These are phyloP conservation scores for Pseudogymnoascus sp. DNA, from an alignment of 2,329 filamentous ascomycete genomes.

Conservation along the genomic window DNA sequence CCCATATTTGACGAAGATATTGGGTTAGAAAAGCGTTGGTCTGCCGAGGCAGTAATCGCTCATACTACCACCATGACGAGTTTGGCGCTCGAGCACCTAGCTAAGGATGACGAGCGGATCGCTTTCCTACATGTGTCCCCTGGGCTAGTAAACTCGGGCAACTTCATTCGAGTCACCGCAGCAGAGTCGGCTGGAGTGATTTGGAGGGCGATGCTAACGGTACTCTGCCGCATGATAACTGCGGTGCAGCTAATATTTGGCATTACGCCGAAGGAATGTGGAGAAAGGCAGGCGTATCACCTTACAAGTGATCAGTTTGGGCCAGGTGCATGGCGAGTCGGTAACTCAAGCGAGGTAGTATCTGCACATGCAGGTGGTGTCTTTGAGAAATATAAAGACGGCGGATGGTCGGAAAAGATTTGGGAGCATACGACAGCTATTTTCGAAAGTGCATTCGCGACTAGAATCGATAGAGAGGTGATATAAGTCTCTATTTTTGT, in stretches of 20 bases:
- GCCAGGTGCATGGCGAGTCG: conserved; percentile 9
- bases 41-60: conserved; percentile 34
- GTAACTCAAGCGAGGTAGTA: conserved; percentile 10
- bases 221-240: neutral
- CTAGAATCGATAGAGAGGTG: neutral
- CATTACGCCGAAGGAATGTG: neutral
- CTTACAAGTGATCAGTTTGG: conserved; percentile 8
- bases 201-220: neutral
- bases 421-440: conserved; percentile 12
- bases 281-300: neutral
- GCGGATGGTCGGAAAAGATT: conserved; percentile 11
- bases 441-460: neutral
- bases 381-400: conserved; percentile 11
- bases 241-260: neutral
- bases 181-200: neutral
- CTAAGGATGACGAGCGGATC: conserved; percentile 36
- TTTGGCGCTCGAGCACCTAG: conserved; percentile 43
- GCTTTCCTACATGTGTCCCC: conserved; percentile 36
- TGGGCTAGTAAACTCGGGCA: conserved; percentile 31
- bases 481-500: too few relatives aligned
- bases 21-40: conserved; percentile 29
- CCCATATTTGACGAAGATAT: conserved; percentile 41
- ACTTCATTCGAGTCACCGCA: neutral
- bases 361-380: neutral
- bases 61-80: conserved; percentile 46